These are phyloP conservation scores for Colletotrichum liriopes DNA, from an alignment of 2,329 filamentous ascomycete genomes.

Conservation along the genomic window DNA sequence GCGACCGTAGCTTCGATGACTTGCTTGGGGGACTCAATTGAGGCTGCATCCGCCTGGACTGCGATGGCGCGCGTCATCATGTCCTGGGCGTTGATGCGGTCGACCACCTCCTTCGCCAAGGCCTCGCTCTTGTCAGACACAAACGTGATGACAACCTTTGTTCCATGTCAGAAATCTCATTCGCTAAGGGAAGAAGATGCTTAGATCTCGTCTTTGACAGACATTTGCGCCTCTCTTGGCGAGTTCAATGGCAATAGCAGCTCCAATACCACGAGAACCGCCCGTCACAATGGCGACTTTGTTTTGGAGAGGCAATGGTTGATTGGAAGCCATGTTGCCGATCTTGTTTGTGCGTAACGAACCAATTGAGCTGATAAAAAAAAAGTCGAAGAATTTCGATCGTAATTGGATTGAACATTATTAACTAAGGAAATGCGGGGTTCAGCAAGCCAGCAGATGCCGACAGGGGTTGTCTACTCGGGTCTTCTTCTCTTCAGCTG, in stretches of 20 bases:
- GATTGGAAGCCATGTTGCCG: neutral
- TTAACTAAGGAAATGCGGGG: neutral
- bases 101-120: neutral
- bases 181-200: neutral
- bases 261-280: conserved; percentile 70
- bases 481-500: neutral
- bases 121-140: neutral
- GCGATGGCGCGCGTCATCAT: conserved; percentile 1
- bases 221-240: conserved; percentile 61
- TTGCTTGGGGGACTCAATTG: neutral
- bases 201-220: conserved; percentile 48
- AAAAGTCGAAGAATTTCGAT: neutral
- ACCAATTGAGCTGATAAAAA: neutral
- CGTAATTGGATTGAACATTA: too few species aligned
- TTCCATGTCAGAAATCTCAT: neutral
- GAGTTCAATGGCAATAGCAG: conserved; percentile 71
- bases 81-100: neutral
- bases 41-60: conserved; percentile 8
- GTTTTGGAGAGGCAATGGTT: conserved; percentile 49
- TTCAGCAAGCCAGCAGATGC: neutral
- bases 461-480: neutral
- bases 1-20: neutral
- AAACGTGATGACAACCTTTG: neutral
- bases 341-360: neutral
- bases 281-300: conserved; percentile 45